Percentiles rank a stretch among this genome's conserved stretches.
phyloP scores from a whole-genome alignment of 495 filamentous ascomycete species.

The Alectoria sarmentosa region DNA sequence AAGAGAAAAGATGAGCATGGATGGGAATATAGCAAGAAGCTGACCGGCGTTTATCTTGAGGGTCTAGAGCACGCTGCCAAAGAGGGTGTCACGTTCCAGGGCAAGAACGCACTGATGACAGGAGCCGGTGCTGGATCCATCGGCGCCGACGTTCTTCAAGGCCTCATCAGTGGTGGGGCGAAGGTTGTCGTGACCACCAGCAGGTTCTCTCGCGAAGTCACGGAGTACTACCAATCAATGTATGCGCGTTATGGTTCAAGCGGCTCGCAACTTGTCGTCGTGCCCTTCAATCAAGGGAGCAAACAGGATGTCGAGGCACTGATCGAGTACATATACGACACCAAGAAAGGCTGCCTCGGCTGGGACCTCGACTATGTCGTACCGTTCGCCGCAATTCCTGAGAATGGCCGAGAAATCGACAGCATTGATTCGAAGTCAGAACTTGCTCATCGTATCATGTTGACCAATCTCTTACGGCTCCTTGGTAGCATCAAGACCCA shows the following conservation, averaged over 20 bases:
- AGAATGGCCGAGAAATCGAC: constrained; percentile 97
- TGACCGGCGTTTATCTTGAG: constrained; percentile 86
- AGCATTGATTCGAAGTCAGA: constrained; percentile 97
- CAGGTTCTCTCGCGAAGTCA: constrained; percentile 93
- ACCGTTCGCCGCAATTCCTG: constrained; percentile 94
- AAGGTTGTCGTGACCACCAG: constrained; percentile 95
- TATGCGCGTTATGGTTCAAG: constrained; percentile 88
- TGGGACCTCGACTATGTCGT: constrained; percentile 98
- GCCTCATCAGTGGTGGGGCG: constrained; percentile 91
- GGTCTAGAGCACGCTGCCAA: constrained; percentile 83
- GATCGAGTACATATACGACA: constrained; percentile 90
- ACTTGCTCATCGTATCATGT: constrained; percentile 97
- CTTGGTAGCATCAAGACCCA: constrained; percentile 85
- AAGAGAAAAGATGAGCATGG: constrained; percentile 91
- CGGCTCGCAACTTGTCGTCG: constrained; percentile 93
- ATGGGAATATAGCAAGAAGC: constrained; percentile 99
- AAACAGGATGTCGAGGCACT: constrained; percentile 94
- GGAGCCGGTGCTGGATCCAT: constrained; percentile 97
- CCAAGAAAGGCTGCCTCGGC: constrained; percentile 83
- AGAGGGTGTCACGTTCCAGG: constrained; percentile 80
- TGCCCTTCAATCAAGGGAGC: constrained; percentile 98
- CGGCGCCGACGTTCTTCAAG: constrained; percentile 95
- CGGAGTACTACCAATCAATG: constrained; percentile 99
- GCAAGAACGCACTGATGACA: constrained; percentile 97
- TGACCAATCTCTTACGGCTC: constrained; percentile 91